Base-by-base conservation (phyloP, 495 filamentous ascomycete genomes). In the Hamigera avellanea region DNA sequence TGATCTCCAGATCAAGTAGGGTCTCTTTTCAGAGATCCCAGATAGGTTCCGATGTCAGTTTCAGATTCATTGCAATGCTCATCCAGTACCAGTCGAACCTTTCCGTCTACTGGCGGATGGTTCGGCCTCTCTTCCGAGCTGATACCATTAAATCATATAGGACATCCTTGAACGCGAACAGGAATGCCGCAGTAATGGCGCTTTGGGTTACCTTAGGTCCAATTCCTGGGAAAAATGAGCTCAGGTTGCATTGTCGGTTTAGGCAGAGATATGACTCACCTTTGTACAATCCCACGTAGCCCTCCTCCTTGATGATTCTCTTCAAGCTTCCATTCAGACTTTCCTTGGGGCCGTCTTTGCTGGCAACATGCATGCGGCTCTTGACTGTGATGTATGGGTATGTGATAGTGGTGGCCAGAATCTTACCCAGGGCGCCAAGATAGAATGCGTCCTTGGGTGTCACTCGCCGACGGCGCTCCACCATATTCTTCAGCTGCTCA, bases 311-410 rank as follows among this genome's bases (percentile, higher is more conserved):
- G 17, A 95, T 69, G 32, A 96, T 89, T 32, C 77, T 72, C 44
- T 69, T 75, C 45, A 99, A 67, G 21, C 75, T 83, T 45, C 72
- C 69, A 17, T 76, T 65, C 69, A 96, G 75, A 41, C 76, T 77
- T 58, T 85, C 76, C 50, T 78, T 80, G 3, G 69, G 69, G 4
- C 67, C 69, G 43, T 76, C 72, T 40, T 70, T 71, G 46, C 68
- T 75, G 14, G 86, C 87, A 28, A 99, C 83, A 61, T 99, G 91
- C 84, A 93, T 91, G 43, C 78, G 73, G 53, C 86, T 89, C 74
- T 99, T 99, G 36, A 99, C 78, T 1, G 91, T 96, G 54, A 95
- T 96, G 43, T 99, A 99, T 14, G 91, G 91, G 54, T 99, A 99
- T 9, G 91, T 99, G 43, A 96, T 81, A 16, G 68, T 78, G 8